Evolutionary conservation across 2,329 filamentous ascomycete genomes (phyloP).

Genomic region (Microcera coccophila): DNA sequence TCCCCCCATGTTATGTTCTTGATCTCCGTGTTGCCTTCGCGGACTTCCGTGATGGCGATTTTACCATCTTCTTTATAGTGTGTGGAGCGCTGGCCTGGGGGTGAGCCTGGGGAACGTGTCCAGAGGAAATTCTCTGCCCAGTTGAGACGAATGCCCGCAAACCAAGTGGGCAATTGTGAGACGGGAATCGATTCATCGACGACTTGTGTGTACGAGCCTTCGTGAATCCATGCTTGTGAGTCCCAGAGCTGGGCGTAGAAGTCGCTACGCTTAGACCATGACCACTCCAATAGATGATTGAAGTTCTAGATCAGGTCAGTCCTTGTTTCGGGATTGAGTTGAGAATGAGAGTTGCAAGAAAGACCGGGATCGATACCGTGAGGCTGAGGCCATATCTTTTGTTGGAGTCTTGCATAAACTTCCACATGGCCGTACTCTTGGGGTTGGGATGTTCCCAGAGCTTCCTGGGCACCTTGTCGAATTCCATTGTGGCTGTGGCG

Average conservation of each 20-base stretch:
- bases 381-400: conserved; percentile 52
- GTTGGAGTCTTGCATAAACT: conserved; percentile 65
- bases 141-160: conserved; percentile 68
- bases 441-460: conserved; percentile 66
- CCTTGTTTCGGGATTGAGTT: too few species aligned
- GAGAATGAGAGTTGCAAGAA: neutral
- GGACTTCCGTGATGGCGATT: conserved; percentile 67
- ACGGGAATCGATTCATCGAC: conserved; percentile 70
- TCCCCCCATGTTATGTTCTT: conserved; percentile 63
- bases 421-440: conserved; percentile 59
- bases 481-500: conserved; percentile 29
- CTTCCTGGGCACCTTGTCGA: conserved; percentile 49
- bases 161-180: conserved; percentile 71
- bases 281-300: conserved; percentile 67
- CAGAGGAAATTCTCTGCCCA: conserved; percentile 79
- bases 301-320: conserved; percentile 55
- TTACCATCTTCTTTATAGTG: conserved; percentile 65
- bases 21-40: conserved; percentile 59
- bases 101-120: conserved; percentile 40
- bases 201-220: conserved; percentile 54
- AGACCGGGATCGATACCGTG: conserved; percentile 40
- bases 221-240: conserved; percentile 57
- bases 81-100: conserved; percentile 46
- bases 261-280: conserved; percentile 54
- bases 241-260: conserved; percentile 67